phyloP scores from a whole-genome alignment of 345 rosid genomes.

The Populus tremula region DNA sequence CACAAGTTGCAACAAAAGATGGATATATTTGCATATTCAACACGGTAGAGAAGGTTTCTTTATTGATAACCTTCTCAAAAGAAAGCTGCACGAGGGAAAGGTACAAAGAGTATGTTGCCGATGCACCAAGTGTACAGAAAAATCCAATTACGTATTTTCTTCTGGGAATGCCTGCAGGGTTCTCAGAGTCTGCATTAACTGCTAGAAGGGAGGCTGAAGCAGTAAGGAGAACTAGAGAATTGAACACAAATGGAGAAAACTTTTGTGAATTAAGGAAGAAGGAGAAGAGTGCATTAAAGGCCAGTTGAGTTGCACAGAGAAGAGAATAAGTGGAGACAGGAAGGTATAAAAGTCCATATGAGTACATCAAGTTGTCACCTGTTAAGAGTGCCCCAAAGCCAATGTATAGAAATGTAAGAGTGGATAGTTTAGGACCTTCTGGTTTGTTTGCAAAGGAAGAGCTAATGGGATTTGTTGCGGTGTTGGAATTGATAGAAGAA shows the following conservation, averaged over 20 bases:
- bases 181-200: constrained; percentile 40
- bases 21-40: constrained; percentile 47
- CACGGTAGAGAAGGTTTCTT: constrained; percentile 39
- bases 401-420: constrained; percentile 29
- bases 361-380: constrained; percentile 53
- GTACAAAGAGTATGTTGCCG: constrained; percentile 43
- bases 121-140: constrained; percentile 44
- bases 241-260: constrained; percentile 45
- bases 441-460: constrained; percentile 8
- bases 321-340: constrained; percentile 62
- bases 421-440: constrained; percentile 5
- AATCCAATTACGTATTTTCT: constrained; percentile 42
- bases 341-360: constrained; percentile 49
- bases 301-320: constrained; percentile 50
- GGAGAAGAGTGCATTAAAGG: constrained; percentile 52
- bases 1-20: constrained; percentile 41
- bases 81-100: constrained; percentile 47
- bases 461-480: not conserved
- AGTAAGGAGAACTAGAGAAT: constrained; percentile 51
- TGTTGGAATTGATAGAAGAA: constrained; percentile 9
- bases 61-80: constrained; percentile 42
- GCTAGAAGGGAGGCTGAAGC: constrained; percentile 51
- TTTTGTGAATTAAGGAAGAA: constrained; percentile 52
- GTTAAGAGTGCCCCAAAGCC: constrained; percentile 43
- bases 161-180: constrained; percentile 17